phyloP scores from a whole-genome alignment of 1,139 yeast genomes.

The Yamadazyma sp. region DNA sequence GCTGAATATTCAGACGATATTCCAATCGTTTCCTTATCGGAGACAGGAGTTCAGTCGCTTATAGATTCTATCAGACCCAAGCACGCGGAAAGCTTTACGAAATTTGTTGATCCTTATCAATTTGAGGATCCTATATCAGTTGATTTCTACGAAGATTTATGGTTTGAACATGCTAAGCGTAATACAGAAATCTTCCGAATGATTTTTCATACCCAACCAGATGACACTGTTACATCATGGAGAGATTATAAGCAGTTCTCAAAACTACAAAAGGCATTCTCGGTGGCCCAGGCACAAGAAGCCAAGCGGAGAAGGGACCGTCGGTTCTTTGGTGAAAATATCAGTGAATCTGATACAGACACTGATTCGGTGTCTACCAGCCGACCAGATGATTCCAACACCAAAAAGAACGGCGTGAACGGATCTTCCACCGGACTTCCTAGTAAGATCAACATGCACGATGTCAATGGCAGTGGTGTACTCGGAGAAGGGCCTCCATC shows the following conservation, averaged over 20 bases:
- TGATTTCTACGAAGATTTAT: conserved; percentile 80
- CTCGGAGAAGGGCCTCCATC: conserved; percentile 35
- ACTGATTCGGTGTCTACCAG: neutral
- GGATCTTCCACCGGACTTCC: neutral
- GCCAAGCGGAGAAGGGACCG: conserved; percentile 28
- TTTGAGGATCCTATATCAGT: conserved; percentile 84
- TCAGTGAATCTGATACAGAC: conserved; percentile 13
- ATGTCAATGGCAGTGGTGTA: conserved; percentile 33
- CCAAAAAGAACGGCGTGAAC: conserved; percentile 1
- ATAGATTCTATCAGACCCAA: conserved; percentile 37
- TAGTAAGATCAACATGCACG: conserved; percentile 20
- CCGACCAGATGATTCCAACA: conserved; percentile 8
- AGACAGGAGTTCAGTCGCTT: conserved; percentile 44
- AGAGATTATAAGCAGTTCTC: conserved; percentile 76
- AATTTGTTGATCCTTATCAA: conserved; percentile 79
- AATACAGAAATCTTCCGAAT: conserved; percentile 80
- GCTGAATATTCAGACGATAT: conserved; percentile 28
- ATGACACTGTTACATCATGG: conserved; percentile 86
- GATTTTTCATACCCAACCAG: conserved; percentile 94
- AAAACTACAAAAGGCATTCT: conserved; percentile 56
- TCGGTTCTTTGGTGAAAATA: conserved; percentile 15
- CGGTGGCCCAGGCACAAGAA: conserved; percentile 46
- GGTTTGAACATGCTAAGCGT: conserved; percentile 82
- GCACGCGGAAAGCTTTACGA: conserved; percentile 31
- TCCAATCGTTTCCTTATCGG: conserved; percentile 49